Evolutionary conservation across 2,329 filamentous ascomycete genomes (phyloP).

Genomic region (Hymenoscyphus repandus): DNA sequence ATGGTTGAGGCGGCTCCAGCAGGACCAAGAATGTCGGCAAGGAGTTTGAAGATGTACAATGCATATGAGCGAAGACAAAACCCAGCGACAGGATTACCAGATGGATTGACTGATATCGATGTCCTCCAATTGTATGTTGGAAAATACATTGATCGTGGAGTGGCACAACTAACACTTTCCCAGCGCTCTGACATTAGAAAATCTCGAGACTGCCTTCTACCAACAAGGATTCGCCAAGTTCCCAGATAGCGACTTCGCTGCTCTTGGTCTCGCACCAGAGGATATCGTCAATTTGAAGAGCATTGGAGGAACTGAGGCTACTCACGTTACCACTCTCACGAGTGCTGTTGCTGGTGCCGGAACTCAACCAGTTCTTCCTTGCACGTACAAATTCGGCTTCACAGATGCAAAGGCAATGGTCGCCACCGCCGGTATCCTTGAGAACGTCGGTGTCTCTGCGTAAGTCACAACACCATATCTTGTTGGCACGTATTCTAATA

Average conservation of each 20-base stretch:
- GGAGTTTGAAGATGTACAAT: conserved; percentile 24
- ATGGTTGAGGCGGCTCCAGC: conserved; percentile 26
- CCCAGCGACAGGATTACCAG: conserved; percentile 29
- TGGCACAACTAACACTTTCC: conserved; percentile 3
- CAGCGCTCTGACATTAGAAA: conserved; percentile 67
- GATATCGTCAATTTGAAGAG: conserved; percentile 56
- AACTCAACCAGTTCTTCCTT: conserved; percentile 60
- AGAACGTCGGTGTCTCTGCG: conserved; percentile 69
- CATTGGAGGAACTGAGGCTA: conserved; percentile 58
- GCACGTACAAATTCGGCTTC: conserved; percentile 68
- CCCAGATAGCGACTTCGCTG: conserved; percentile 57
- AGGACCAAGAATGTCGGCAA: conserved; percentile 22
- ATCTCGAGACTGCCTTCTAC: conserved; percentile 71
- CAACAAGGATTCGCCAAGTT: conserved; percentile 64
- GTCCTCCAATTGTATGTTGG: conserved; percentile 47
- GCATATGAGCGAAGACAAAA: conserved; percentile 23
- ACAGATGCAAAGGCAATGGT: conserved; percentile 63
- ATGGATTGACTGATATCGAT: conserved; percentile 42
- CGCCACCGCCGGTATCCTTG: conserved; percentile 62
- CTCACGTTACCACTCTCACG: conserved; percentile 56
- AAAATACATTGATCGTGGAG: neutral
- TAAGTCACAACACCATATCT: too few species aligned
- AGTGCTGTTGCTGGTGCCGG: conserved; percentile 57
- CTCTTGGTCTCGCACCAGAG: conserved; percentile 50
- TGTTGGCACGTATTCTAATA: too few species aligned